These are phyloP conservation scores for Boletales sp. DNA, from an alignment of 768 basidiomycete genomes.

Conservation along the genomic window DNA sequence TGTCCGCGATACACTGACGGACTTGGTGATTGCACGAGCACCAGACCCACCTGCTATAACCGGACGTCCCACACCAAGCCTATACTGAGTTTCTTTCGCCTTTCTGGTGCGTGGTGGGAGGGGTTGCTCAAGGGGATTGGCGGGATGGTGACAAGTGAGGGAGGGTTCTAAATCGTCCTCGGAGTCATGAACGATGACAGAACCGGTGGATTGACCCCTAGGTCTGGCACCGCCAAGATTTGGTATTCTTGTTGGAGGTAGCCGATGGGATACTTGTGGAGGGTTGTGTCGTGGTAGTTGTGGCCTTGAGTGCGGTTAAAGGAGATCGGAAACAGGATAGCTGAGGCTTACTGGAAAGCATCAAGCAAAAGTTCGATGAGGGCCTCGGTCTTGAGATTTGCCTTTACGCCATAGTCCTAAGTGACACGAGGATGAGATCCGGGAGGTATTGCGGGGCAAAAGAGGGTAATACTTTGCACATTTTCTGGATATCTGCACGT, in stretches of 20 bases:
- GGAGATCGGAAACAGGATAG: constrained; percentile 33
- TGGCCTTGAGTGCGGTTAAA: constrained; percentile 31
- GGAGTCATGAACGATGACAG: constrained; percentile 38
- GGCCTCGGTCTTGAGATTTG: constrained; percentile 78
- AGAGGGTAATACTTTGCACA: constrained; percentile 50
- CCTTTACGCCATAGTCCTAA: constrained; percentile 77
- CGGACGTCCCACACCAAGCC: constrained; percentile 71
- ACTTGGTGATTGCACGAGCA: constrained; percentile 61
- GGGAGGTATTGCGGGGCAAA: constrained; percentile 11
- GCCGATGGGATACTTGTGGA: constrained; percentile 22
- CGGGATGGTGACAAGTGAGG: constrained; percentile 16
- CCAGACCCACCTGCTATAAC: constrained; percentile 62
- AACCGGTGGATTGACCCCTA: constrained; percentile 32
- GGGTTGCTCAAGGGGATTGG: constrained; percentile 14
- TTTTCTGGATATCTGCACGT: constrained; percentile 51
- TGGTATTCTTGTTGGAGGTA: constrained; percentile 32
- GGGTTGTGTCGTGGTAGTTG: constrained; percentile 19
- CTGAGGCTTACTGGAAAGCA: constrained; percentile 38
- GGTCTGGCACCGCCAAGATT: constrained; percentile 25
- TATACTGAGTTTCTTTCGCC: constrained; percentile 67
- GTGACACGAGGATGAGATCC: constrained; percentile 13
- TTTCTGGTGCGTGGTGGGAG: constrained; percentile 50
- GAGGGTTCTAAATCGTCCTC: constrained; percentile 41
- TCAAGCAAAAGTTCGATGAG: constrained; percentile 72
- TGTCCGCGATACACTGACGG: constrained; percentile 46